Conservation (phyloP, 129 eudicot genomes). For the Centaurea solstitialis region DNA sequence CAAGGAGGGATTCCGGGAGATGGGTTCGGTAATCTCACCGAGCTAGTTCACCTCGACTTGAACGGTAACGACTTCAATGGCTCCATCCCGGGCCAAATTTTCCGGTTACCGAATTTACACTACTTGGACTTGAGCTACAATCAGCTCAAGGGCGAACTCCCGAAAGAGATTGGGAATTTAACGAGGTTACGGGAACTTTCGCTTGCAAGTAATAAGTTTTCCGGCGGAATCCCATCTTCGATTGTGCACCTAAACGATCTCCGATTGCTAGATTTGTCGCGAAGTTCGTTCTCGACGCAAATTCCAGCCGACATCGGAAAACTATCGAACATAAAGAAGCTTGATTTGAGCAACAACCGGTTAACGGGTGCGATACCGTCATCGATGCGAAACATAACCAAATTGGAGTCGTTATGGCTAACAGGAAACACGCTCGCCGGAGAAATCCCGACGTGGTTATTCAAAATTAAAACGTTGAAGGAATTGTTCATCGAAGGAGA, state of each 20-base stretch:
- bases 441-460: constrained; percentile 50
- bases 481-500: constrained; percentile 33
- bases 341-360: constrained; percentile 40
- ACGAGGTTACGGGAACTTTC: constrained; percentile 33
- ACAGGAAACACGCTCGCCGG: constrained; percentile 36
- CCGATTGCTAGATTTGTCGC: constrained; percentile 29
- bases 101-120: constrained; percentile 27
- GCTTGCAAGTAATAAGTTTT: constrained; percentile 29
- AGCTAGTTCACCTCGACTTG: constrained; percentile 56
- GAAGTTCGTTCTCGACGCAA: constrained; percentile 27
- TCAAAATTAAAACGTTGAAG: constrained; percentile 19
- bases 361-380: constrained; percentile 44
- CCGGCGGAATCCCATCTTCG: constrained; percentile 39
- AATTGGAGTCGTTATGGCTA: constrained; percentile 31
- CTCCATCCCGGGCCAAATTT: constrained; percentile 40
- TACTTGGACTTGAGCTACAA: constrained; percentile 51
- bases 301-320: constrained; percentile 42
- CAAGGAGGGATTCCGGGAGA: constrained; percentile 34
- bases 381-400: constrained; percentile 26
- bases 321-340: constrained; percentile 33
- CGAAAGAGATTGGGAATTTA: constrained; percentile 38
- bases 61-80: constrained; percentile 43
- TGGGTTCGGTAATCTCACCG: constrained; percentile 51
- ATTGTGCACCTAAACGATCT: constrained; percentile 25
- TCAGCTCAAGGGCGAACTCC: constrained; percentile 33